A percentile compares a stretch with the other conserved stretches of the same genome.
Evolutionary conservation across 1,284 basidiomycete genomes (phyloP).

Genomic region (Naganishia sp.): DNA sequence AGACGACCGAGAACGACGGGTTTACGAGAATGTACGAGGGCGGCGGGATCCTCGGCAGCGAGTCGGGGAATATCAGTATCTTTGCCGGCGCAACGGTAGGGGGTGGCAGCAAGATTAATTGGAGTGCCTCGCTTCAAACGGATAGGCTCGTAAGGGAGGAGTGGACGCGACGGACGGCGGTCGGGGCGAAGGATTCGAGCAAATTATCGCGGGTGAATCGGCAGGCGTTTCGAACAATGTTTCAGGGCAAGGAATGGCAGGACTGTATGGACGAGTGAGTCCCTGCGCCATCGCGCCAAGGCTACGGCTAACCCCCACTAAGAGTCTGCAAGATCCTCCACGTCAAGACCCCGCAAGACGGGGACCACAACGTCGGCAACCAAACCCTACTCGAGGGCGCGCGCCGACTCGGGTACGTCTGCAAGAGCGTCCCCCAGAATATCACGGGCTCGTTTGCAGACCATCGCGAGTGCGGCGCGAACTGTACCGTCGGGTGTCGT

Average conservation of each 20-base stretch:
- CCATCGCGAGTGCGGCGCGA: conserved; percentile 28
- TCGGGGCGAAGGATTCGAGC: conserved; percentile 11
- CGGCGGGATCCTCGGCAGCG: conserved; percentile 51
- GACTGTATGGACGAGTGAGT: conserved; percentile 32
- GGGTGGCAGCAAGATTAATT: conserved; percentile 57
- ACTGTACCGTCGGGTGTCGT: conserved; percentile 30
- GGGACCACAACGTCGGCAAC: conserved; percentile 39
- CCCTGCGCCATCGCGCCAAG: too few species aligned
- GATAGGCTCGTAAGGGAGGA: conserved; percentile 42
- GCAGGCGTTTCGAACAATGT: conserved; percentile 28
- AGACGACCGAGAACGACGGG: conserved; percentile 47
- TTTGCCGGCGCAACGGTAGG: conserved; percentile 55
- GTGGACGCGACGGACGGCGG: conserved; percentile 49
- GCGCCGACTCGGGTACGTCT: conserved; percentile 35
- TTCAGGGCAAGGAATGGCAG: conserved; percentile 32
- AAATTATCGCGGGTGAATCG: conserved; percentile 1
- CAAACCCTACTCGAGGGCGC: conserved; percentile 39
- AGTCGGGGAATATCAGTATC: conserved; percentile 51
- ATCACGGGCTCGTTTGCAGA: conserved; percentile 26
- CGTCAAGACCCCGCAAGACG: conserved; percentile 23
- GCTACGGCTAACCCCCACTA: not conserved
- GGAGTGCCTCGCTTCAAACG: conserved; percentile 53
- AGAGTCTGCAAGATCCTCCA: conserved; percentile 26
- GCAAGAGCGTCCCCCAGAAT: conserved; percentile 33
- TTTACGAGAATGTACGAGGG: conserved; percentile 52